Conservation (phyloP, 768 basidiomycete genomes). For the Candolleomyces eurysporus region DNA sequence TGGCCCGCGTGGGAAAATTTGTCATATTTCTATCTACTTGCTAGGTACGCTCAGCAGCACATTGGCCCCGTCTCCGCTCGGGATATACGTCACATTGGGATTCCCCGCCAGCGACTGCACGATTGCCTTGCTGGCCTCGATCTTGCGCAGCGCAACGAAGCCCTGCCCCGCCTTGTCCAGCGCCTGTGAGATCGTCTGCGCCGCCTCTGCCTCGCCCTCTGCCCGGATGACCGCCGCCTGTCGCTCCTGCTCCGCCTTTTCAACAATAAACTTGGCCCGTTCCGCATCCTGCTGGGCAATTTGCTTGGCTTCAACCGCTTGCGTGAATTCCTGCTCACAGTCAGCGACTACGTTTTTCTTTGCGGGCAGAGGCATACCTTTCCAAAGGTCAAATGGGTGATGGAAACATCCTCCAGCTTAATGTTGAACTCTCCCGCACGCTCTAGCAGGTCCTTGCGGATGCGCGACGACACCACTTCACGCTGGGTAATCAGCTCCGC, state of each 20-base stretch:
- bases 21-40: slow-evolving; percentile 34
- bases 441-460: slow-evolving; percentile 87
- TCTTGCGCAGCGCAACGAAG: slow-evolving; percentile 91
- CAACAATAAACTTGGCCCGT: slow-evolving; percentile 98
- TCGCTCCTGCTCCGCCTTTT: slow-evolving; percentile 99
- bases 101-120: slow-evolving; percentile 78
- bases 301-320: slow-evolving; percentile 99
- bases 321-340: slow-evolving; percentile 73
- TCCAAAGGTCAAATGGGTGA: slow-evolving; percentile 87
- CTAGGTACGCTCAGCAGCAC: slow-evolving; percentile 82
- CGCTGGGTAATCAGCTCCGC: slow-evolving; percentile 96
- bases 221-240: slow-evolving; percentile 98
- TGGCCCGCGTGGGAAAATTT: slow-evolving; percentile 39
- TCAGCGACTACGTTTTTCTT: not conserved
- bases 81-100: slow-evolving; percentile 88
- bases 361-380: slow-evolving; percentile 45
- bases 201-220: slow-evolving; percentile 98
- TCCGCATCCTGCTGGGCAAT: slow-evolving; percentile 99
- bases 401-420: slow-evolving; percentile 94
- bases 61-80: slow-evolving; percentile 59
- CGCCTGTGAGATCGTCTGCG: slow-evolving; percentile 86
- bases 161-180: slow-evolving; percentile 94
- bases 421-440: slow-evolving; percentile 97
- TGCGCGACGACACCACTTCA: slow-evolving; percentile 93
- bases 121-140: slow-evolving; percentile 98